Evolutionary conservation across 768 basidiomycete species (phyloP).

Genomic region (Rhizopogon vulgaris): DNA sequence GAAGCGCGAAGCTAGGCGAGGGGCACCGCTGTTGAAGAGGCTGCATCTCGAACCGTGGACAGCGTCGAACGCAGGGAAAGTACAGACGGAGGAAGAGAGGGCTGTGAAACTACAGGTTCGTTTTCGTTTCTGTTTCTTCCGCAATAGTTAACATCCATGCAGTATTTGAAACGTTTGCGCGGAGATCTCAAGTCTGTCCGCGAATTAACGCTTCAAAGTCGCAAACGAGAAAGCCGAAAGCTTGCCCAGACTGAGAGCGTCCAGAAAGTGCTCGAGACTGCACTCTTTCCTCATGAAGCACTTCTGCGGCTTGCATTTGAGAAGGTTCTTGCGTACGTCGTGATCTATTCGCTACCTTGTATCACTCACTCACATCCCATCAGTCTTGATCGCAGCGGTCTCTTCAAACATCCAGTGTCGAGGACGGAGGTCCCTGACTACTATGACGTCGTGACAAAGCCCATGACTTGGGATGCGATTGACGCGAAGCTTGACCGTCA

Average conservation of each 20-base stretch:
- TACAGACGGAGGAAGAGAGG: constrained; percentile 80
- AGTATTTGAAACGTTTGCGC: constrained; percentile 58
- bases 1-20: constrained; percentile 87
- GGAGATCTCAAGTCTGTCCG: constrained; percentile 74
- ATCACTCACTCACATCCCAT: constrained; percentile 6
- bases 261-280: constrained; percentile 53
- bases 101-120: constrained; percentile 74
- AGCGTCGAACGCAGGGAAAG: constrained; percentile 54
- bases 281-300: constrained; percentile 63
- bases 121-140: background rate
- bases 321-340: constrained; percentile 58
- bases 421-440: constrained; percentile 82
- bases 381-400: constrained; percentile 67
- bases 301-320: constrained; percentile 61
- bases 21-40: constrained; percentile 89
- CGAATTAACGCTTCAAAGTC: constrained; percentile 56
- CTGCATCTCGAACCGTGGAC: constrained; percentile 98
- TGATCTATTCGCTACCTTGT: constrained; percentile 2
- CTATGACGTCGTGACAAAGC: constrained; percentile 75
- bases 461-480: constrained; percentile 92
- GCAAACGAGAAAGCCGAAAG: constrained; percentile 81
- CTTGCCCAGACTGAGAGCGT: constrained; percentile 60
- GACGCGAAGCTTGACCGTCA: constrained; percentile 75
- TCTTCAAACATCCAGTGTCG: constrained; percentile 82
- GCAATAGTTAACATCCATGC: constrained; percentile 4